These are phyloP conservation scores for Davidsoniella eucalypti DNA, from an alignment of 2,329 filamentous ascomycete genomes.

Conservation along the genomic window DNA sequence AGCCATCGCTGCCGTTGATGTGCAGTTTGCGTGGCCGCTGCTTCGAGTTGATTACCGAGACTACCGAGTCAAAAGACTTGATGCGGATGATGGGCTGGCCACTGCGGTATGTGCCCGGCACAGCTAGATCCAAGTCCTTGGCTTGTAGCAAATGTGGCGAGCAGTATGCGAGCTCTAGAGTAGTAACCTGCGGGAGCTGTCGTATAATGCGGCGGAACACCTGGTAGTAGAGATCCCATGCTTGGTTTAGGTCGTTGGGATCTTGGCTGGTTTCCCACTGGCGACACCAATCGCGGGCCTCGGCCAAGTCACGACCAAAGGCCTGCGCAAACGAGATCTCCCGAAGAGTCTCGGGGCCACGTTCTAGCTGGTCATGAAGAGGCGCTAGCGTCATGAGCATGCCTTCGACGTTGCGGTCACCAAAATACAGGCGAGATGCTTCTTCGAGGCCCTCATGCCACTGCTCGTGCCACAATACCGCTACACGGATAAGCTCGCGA, in stretches of 20 bases:
- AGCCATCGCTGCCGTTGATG: conserved; percentile 76
- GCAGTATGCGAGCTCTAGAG: conserved; percentile 87
- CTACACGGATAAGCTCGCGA: conserved; percentile 90
- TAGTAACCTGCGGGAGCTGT: conserved; percentile 83
- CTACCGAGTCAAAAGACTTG: conserved; percentile 73
- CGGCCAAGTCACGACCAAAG: conserved; percentile 85
- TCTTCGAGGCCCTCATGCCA: conserved; percentile 98
- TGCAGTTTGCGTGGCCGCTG: conserved; percentile 84
- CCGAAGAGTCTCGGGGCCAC: conserved; percentile 77
- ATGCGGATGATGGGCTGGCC: conserved; percentile 66
- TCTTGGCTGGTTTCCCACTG: conserved; percentile 82
- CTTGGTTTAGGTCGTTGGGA: conserved; percentile 87
- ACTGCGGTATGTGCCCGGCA: conserved; percentile 88
- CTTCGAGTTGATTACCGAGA: conserved; percentile 90
- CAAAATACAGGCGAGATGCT: conserved; percentile 90
- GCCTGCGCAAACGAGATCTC: conserved; percentile 97
- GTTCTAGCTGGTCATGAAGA: conserved; percentile 79
- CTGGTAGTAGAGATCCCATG: conserved; percentile 98
- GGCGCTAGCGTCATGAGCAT: conserved; percentile 90
- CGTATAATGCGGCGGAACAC: conserved; percentile 92
- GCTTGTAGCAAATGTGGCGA: conserved; percentile 83
- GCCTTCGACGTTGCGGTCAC: conserved; percentile 90
- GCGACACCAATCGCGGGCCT: conserved; percentile 90
- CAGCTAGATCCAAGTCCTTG: conserved; percentile 73
- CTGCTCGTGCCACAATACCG: conserved; percentile 94